A percentile compares a stretch with the other conserved stretches of the same genome.
Evolutionary conservation across 2,329 filamentous ascomycete species (phyloP).

Genomic region (Aspergillus phoenicis): DNA sequence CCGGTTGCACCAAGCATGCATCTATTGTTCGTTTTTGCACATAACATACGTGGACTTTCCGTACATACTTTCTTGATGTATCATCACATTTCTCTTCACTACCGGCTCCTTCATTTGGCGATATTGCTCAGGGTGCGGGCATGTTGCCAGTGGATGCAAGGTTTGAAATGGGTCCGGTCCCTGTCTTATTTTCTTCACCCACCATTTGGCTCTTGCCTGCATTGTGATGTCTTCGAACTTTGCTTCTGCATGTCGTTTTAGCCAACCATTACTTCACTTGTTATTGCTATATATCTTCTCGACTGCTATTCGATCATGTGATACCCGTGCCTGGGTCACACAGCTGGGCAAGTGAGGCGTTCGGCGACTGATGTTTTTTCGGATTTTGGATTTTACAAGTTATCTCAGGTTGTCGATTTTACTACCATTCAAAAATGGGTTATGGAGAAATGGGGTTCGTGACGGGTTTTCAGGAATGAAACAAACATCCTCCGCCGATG

Average conservation of each 20-base stretch:
- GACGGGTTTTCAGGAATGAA: background rate
- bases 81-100: conserved; percentile 29
- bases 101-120: conserved; percentile 17
- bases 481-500: background rate
- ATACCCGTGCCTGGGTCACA: conserved; percentile 30
- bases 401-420: background rate
- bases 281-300: conserved; percentile 15
- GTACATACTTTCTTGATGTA: conserved; percentile 35
- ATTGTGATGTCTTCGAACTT: conserved; percentile 16
- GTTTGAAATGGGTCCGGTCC: conserved; percentile 8
- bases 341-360: conserved; percentile 27
- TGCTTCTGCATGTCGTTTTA: conserved; percentile 16
- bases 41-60: conserved; percentile 25
- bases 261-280: conserved; percentile 11
- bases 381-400: background rate
- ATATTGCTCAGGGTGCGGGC: conserved; percentile 11
- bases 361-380: conserved; percentile 13
- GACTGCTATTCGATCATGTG: conserved; percentile 20
- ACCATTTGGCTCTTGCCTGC: conserved; percentile 14
- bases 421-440: background rate
- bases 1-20: conserved; percentile 9
- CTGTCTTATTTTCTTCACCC: conserved; percentile 16
- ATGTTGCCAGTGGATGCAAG: conserved; percentile 12
- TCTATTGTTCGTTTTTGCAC: conserved; percentile 26
- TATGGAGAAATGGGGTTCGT: background rate